Percentiles rank a stretch among this genome's conserved stretches.
Evolutionary conservation across 305 asterid genomes (phyloP).

Genomic region (Fraxinus velutina): DNA sequence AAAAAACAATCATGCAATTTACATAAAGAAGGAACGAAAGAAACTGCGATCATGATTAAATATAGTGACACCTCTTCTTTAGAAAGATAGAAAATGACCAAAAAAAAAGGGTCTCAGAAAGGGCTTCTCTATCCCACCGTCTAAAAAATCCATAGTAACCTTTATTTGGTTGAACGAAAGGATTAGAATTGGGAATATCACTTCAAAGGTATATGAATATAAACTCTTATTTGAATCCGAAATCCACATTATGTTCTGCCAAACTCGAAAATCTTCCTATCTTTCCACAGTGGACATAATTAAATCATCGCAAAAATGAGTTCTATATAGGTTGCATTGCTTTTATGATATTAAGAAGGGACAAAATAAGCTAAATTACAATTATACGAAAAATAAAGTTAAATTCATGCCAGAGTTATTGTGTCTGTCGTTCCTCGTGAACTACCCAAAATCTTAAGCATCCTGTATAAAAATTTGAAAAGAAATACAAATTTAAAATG

Average conservation of each 20-base stretch:
- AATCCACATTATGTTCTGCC: neutral
- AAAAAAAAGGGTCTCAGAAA: neutral
- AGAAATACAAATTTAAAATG: slow-evolving; percentile 5
- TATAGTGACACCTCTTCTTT: neutral
- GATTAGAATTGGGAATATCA: neutral
- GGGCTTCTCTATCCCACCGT: neutral
- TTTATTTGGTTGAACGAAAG: neutral
- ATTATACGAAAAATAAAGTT: neutral
- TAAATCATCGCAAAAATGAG: slow-evolving; percentile 14
- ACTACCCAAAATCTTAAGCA: slow-evolving; percentile 12
- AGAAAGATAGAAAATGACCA: neutral
- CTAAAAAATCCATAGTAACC: neutral
- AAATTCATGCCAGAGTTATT: slow-evolving; percentile 13
- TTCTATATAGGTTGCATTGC: slow-evolving; percentile 13
- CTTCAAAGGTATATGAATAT: neutral
- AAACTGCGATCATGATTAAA: neutral
- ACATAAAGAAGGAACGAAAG: neutral
- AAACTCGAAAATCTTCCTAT: slow-evolving; percentile 10
- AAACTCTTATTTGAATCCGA: neutral
- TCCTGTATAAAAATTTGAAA: neutral
- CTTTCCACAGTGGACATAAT: slow-evolving; percentile 8
- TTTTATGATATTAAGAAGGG: slow-evolving; percentile 5
- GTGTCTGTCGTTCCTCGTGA: neutral
- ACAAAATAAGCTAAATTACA: neutral
- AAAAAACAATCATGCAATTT: neutral